Conservation (phyloP, 139 green algal genomes). For the Edaphochlamys debaryana region DNA sequence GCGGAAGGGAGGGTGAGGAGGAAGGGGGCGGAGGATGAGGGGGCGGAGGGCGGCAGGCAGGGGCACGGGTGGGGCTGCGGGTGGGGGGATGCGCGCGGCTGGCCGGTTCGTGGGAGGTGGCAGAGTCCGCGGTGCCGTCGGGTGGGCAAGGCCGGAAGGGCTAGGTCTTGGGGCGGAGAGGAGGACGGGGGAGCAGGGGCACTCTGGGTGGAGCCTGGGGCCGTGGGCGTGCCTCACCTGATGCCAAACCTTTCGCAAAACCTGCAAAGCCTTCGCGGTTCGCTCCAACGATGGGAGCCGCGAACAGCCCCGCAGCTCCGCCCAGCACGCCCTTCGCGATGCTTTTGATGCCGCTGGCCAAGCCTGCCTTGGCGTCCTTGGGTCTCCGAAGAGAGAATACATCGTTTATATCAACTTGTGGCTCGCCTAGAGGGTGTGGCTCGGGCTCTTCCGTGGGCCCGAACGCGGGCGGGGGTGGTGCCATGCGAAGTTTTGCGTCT, state of each 20-base stretch:
- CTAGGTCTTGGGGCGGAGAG: neutral
- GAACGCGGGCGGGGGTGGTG: no score
- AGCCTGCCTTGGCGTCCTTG: slow-evolving; percentile 57
- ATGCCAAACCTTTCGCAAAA: slow-evolving; percentile 80
- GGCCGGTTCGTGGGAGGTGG: no score
- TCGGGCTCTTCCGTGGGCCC: neutral
- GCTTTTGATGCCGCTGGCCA: slow-evolving; percentile 54
- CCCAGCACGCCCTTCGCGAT: slow-evolving; percentile 65
- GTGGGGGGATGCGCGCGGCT: no score
- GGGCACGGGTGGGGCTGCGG: no score
- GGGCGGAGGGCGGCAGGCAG: no score
- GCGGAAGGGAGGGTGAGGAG: neutral
- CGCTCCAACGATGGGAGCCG: slow-evolving; percentile 77
- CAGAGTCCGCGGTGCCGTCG: no score
- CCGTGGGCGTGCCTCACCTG: slow-evolving; percentile 66
- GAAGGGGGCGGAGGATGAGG: no score
- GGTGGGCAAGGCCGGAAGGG: neutral
- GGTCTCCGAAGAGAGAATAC: slow-evolving; percentile 76
- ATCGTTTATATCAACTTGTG: slow-evolving; percentile 65
- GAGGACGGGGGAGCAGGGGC: neutral
- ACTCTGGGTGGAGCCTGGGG: no score
- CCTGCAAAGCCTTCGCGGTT: slow-evolving; percentile 74
- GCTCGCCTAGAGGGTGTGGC: neutral
- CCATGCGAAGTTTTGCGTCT: no score
- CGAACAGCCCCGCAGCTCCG: slow-evolving; percentile 74